Evolutionary conservation across 2,329 filamentous ascomycete genomes (phyloP), one percentile per base, ranked within the genome.

Genomic region (Scolecobasidium constrictum): DNA sequence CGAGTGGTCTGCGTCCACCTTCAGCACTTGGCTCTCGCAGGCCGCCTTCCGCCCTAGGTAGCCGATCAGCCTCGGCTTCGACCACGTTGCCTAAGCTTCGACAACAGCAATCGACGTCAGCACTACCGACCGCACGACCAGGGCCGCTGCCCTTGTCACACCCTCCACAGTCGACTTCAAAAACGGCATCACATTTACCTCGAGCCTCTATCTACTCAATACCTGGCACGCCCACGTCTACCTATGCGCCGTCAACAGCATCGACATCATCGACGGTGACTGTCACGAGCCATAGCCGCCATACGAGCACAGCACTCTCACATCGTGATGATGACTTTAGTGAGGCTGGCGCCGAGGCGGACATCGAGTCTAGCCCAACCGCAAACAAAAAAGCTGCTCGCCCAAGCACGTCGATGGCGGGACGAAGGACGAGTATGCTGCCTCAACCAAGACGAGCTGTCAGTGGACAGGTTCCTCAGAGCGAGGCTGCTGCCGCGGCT

Each of bases 391-490:
- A 20, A 19, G 22, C 42, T 20, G 7, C 16, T 9, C 12, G 42
- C 18, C 42, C 42, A 15, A 20, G 26, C n/a, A 44, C 42, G 3
- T 26, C 35, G 15, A 17, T 38, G 21, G 35, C 42, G 5, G 36
- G 36, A 11, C 38, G 35, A 34, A 26, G 42, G 18, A 20, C 19
- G 4, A 44, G 42, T 18, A 38, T 44, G 35, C 23, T 44, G 5
- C 42, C 42, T 12, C 35, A 38, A 20, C 42, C 42, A n/a, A 44
- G 38, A 22, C 33, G 23, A 17, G 33, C 40, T 23, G 35, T 39
- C 22, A 44, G 42, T 19, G 21, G 15, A 16, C 18, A 16, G 15
- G 16, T 36, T 23, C 9, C 21, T 17, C 23, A 34, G 13, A 42
- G 31, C 15, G 42, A 13, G 17, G 35, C 18, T 18, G 21, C 35